A percentile compares a stretch with the other conserved stretches of the same genome.
phyloP scores from a whole-genome alignment of 148 eudicot genomes.

The Arctostaphylos glauca region DNA sequence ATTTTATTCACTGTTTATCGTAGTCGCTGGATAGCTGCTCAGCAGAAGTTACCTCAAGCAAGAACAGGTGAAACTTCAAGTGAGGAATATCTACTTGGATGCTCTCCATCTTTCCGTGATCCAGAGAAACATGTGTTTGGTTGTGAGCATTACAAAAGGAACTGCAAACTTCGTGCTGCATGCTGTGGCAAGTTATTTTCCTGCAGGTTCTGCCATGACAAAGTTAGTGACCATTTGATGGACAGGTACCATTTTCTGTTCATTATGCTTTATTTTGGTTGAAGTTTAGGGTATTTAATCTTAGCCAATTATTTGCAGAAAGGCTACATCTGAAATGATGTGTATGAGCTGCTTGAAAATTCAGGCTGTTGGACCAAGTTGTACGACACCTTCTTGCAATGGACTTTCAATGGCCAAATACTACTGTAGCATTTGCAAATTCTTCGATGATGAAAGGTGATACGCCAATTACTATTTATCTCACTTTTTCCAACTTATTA shows the following conservation, averaged over 20 bases:
- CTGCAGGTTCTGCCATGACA: constrained; percentile 94
- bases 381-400: constrained; percentile 80
- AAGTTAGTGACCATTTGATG: constrained; percentile 97
- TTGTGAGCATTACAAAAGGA: constrained; percentile 95
- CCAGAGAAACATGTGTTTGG: constrained; percentile 63
- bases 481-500: not conserved
- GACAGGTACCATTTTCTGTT: constrained; percentile 54
- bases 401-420: constrained; percentile 77
- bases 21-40: constrained; percentile 99
- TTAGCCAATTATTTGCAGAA: constrained; percentile 45
- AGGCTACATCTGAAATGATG: constrained; percentile 95
- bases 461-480: not conserved
- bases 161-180: constrained; percentile 92
- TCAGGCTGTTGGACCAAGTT: constrained; percentile 80
- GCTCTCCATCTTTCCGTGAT: constrained; percentile 78
- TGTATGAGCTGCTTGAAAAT: constrained; percentile 85
- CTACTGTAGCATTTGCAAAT: constrained; percentile 86
- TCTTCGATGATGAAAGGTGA: constrained; percentile 94
- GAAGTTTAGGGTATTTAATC: constrained; percentile 4
- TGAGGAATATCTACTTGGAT: constrained; percentile 52
- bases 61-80: constrained; percentile 52
- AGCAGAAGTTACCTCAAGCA: constrained; percentile 72
- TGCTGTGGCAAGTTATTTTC: constrained; percentile 87
- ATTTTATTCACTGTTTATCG: constrained; percentile 11
- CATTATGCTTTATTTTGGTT: not conserved